These are phyloP conservation scores for Pyrenophora graminea DNA, from an alignment of 2,329 filamentous ascomycete species.

Conservation along the genomic window DNA sequence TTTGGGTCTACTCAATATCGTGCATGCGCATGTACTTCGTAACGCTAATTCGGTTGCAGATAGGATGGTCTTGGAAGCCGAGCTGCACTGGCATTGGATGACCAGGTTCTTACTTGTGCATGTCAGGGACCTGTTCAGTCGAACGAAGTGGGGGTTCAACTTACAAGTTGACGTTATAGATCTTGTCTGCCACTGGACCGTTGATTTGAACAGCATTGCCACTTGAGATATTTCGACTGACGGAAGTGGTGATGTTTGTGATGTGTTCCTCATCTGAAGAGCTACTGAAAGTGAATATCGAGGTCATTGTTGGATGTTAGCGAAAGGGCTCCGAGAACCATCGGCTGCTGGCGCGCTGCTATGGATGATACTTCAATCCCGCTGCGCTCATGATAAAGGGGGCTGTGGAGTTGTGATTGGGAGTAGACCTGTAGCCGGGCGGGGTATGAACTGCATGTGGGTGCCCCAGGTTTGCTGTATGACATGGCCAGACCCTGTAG, in stretches of 20 bases:
- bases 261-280: neutral
- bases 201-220: constrained; percentile 8
- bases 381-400: neutral
- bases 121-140: neutral
- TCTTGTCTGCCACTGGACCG: neutral
- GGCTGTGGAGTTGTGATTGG: constrained; percentile 1
- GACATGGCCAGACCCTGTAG: neutral
- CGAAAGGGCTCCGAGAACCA: no score
- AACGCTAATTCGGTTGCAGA: neutral
- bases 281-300: neutral
- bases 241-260: neutral
- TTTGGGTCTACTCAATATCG: no score
- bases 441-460: constrained; percentile 1
- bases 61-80: neutral
- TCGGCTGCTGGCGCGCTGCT: no score
- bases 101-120: constrained; percentile 3
- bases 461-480: neutral
- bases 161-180: constrained; percentile 8
- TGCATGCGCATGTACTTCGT: no score
- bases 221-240: constrained; percentile 7
- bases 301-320: neutral
- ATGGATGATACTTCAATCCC: no score
- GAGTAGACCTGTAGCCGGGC: neutral
- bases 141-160: neutral
- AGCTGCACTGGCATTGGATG: neutral